Conservation (phyloP, 352 stramenopile genomes). For the Globisporangium viniferum region DNA sequence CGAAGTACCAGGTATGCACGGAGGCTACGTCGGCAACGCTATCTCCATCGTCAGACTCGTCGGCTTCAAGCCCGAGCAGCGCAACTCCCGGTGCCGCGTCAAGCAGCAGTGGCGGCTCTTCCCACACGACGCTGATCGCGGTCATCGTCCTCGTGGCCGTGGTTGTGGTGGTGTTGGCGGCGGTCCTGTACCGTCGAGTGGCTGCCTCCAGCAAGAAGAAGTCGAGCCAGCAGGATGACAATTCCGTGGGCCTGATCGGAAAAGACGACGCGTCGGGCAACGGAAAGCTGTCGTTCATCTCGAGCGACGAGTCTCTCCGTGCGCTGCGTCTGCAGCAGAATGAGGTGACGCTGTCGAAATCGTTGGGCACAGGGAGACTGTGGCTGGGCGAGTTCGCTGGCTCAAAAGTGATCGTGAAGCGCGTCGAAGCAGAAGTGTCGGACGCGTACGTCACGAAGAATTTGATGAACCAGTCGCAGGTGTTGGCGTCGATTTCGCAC, state of each 20-base stretch:
- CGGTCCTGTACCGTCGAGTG: conserved; percentile 30
- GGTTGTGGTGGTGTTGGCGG: conserved; percentile 33
- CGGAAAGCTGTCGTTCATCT: conserved; percentile 49
- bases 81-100: not conserved
- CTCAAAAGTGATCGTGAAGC: conserved; percentile 60
- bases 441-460: conserved; percentile 54
- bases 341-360: conserved; percentile 58
- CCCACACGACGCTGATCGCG: conserved; percentile 39
- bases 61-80: not conserved
- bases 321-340: conserved; percentile 45
- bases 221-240: conserved; percentile 14
- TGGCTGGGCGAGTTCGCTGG: conserved; percentile 31
- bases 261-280: conserved; percentile 42
- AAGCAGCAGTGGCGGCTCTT: not conserved
- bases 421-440: conserved; percentile 55
- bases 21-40: not conserved
- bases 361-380: conserved; percentile 36
- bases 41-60: not conserved
- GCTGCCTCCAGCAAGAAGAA: conserved; percentile 24
- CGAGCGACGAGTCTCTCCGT: conserved; percentile 57
- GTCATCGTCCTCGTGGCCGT: conserved; percentile 48
- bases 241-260: conserved; percentile 42
- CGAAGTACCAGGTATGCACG: not conserved
- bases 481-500: conserved; percentile 4
- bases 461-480: conserved; percentile 28